Evolutionary conservation across 73 alveolate genomes (phyloP).

Genomic region (Tetrahymena malaccensis): DNA sequence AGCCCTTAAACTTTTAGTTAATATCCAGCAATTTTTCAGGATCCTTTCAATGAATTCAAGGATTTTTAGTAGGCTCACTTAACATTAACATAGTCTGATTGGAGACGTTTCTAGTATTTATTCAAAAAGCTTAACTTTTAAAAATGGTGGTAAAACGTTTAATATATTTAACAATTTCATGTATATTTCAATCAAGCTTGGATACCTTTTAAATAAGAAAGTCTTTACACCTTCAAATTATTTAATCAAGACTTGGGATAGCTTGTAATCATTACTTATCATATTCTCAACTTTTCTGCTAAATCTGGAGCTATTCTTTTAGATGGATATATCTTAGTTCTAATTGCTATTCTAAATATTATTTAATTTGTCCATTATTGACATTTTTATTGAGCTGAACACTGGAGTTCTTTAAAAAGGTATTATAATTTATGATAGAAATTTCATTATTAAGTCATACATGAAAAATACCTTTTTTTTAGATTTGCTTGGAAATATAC

Average conservation of each 20-base stretch:
- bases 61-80: neutral
- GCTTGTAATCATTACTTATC: neutral
- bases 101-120: neutral
- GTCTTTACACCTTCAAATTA: neutral
- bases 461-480: neutral
- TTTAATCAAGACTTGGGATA: neutral
- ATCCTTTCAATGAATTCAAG: neutral
- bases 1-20: neutral
- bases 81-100: neutral
- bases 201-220: too few relatives aligned
- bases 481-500: neutral
- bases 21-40: neutral
- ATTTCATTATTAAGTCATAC: too few relatives aligned
- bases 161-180: neutral
- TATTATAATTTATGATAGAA: neutral
- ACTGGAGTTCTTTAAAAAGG: neutral
- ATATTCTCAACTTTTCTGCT: neutral
- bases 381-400: neutral
- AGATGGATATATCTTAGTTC: neutral
- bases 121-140: neutral
- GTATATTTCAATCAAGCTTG: neutral
- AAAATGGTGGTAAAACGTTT: neutral
- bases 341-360: neutral
- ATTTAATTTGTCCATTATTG: neutral
- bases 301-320: neutral